Evolutionary conservation across 2,329 filamentous ascomycete genomes (phyloP), one percentile per base, ranked within the genome.

Genomic region (Blumeriella jaapii): DNA sequence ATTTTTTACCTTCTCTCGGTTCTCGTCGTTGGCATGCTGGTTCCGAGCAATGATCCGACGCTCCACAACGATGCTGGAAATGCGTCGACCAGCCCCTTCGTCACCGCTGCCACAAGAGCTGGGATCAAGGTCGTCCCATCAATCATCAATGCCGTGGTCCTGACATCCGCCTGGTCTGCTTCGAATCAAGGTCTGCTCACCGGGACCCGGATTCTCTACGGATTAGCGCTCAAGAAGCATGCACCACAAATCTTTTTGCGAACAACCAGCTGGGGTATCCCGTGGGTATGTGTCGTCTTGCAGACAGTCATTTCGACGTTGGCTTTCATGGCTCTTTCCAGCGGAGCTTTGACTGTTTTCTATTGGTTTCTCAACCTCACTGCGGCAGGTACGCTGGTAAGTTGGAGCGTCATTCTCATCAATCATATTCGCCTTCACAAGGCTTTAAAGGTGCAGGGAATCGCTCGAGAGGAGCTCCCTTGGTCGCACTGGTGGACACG

Each of bases 141-240:
- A 5, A 70, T 87, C 36, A 76, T 87, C 58, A 89, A 89, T 54
- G 81, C 79, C 22, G 65, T 86, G 16, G 77, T 87, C 47, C 66
- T 86, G 45, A 82, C 76, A 0, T 80, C 77, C 0, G 79, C 77
- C 0, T 78, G 73, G 59, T 83, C 78, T 0, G 68, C 78, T 0
- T 74, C 71, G 0, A 85, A 85, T 47, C 74, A 78, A 45, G 72
- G 69, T 50, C 61, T 86, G 20, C 61, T 66, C 25, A 61, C 70
- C 1, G 73, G 71, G 17, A 74, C 72, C 1, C 65, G 74, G 29
- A 69, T 73, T 20, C 59, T 78, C 4, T 71, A 74, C 43, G 70
- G 67, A 3, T 59, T 78, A 35, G 73, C 74, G 13, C 64, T 15
- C 64, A 67, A 5, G 49, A 47, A 16, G 44, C 72, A 77, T 42